Conservation (phyloP, 345 rosid species). For the Triadica sebifera region DNA sequence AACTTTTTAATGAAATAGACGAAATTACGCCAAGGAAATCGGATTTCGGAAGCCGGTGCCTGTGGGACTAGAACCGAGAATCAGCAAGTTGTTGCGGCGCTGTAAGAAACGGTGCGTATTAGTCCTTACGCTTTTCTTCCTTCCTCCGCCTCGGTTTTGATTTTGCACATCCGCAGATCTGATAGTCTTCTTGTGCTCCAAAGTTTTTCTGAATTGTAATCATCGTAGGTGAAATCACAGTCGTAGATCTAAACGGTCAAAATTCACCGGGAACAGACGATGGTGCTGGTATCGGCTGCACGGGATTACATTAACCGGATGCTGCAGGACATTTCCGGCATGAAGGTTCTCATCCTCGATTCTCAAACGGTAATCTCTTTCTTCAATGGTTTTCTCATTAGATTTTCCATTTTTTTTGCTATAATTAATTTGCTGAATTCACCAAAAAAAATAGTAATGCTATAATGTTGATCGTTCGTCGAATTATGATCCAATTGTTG, state of each 20-base stretch:
- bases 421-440: background rate
- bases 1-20: background rate
- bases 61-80: background rate
- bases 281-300: slow-evolving; percentile 78
- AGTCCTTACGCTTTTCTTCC: background rate
- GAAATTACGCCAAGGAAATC: background rate
- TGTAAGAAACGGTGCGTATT: background rate
- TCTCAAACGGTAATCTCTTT: slow-evolving; percentile 69
- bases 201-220: background rate
- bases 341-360: slow-evolving; percentile 98
- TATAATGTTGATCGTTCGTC: background rate
- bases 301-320: slow-evolving; percentile 92
- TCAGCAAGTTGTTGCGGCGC: background rate
- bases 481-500: background rate
- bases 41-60: background rate
- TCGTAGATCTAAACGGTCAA: slow-evolving; percentile 27
- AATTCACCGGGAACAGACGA: slow-evolving; percentile 14
- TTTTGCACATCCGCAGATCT: background rate
- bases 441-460: background rate
- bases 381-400: background rate
- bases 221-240: background rate
- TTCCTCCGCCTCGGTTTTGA: background rate
- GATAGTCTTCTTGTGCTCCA: background rate
- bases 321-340: slow-evolving; percentile 96
- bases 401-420: background rate